Evolutionary conservation across 306 rosid species (phyloP).

Genomic region (Styphnolobium japonicum): DNA sequence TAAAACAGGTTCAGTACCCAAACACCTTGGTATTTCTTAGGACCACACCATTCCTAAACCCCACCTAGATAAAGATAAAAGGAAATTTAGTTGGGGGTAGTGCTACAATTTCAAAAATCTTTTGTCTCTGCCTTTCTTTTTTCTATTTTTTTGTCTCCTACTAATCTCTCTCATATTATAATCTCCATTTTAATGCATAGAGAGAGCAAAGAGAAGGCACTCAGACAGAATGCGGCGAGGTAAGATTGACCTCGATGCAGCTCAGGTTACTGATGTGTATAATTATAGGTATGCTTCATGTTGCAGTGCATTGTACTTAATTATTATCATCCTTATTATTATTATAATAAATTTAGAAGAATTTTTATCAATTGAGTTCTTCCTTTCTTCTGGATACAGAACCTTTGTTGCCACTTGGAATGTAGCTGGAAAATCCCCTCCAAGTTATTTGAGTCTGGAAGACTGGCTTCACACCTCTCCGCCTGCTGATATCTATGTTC

Average conservation of each 20-base stretch:
- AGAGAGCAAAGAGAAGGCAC: slow-evolving; percentile 49
- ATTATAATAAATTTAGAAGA: background rate
- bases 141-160: background rate
- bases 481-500: no score
- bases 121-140: background rate
- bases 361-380: background rate
- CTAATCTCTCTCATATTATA: slow-evolving; percentile 5
- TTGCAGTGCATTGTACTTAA: background rate
- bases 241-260: slow-evolving; percentile 51
- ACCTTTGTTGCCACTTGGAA: no score
- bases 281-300: slow-evolving; percentile 46
- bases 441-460: no score
- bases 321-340: background rate
- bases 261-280: slow-evolving; percentile 58
- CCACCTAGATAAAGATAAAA: no score
- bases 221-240: slow-evolving; percentile 55
- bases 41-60: no score
- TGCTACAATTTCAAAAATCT: no score
- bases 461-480: no score
- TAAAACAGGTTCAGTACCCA: slow-evolving; percentile 66
- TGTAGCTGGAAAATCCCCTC: no score
- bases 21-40: slow-evolving; percentile 39
- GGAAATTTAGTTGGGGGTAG: no score
- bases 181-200: slow-evolving; percentile 36
- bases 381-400: slow-evolving; percentile 38